Evolutionary conservation across 2,329 filamentous ascomycete genomes (phyloP).

Genomic region (Aspergillus calidoustus): DNA sequence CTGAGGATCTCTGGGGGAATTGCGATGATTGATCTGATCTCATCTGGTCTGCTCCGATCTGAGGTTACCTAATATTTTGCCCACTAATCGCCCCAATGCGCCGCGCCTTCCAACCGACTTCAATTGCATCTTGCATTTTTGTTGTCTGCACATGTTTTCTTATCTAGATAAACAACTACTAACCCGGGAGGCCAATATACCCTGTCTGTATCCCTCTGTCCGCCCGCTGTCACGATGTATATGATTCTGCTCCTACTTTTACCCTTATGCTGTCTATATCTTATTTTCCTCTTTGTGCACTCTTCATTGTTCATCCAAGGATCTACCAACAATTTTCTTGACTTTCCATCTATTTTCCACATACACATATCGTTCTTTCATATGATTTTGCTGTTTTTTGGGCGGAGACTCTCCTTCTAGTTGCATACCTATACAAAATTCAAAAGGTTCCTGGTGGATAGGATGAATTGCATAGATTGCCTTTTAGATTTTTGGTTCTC

Average conservation of each 20-base stretch:
- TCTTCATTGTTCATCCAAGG: neutral
- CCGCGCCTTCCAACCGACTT: no score
- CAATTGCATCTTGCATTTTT: neutral
- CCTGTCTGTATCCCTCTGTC: neutral
- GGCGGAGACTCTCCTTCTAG: no score
- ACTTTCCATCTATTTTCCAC: neutral
- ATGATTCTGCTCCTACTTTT: slow-evolving; percentile 11
- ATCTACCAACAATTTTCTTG: neutral
- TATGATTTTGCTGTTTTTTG: no score
- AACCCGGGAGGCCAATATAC: neutral
- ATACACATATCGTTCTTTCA: neutral
- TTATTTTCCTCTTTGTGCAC: neutral
- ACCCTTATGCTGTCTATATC: neutral
- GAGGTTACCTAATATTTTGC: neutral
- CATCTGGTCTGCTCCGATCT: neutral
- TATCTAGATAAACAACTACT: neutral
- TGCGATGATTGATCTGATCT: slow-evolving; percentile 13
- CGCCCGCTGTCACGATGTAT: slow-evolving; percentile 19
- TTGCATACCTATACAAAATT: no score
- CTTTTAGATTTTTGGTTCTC: no score
- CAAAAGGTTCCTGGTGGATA: no score
- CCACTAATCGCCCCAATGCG: no score
- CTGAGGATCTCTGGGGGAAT: slow-evolving; percentile 35
- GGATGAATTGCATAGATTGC: no score
- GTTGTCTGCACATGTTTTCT: neutral